These are phyloP conservation scores for Dipodascopsis uninucleata DNA, from an alignment of 805 yeast genomes.

Conservation along the genomic window DNA sequence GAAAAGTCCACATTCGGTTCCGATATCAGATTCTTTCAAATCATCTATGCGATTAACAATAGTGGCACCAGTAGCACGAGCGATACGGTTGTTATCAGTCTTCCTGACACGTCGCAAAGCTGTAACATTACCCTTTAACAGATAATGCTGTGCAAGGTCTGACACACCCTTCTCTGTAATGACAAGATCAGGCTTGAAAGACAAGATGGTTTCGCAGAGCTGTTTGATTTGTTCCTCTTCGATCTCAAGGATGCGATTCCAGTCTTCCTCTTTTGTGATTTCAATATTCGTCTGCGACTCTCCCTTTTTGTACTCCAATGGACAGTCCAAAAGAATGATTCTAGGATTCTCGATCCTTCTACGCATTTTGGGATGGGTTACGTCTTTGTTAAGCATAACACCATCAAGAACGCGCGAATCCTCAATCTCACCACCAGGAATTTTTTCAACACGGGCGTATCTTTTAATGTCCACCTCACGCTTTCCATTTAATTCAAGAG, in stretches of 20 bases:
- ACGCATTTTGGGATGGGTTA: conserved; percentile 98
- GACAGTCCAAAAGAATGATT: conserved; percentile 86
- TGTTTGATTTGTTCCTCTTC: conserved; percentile 95
- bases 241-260: conserved; percentile 90
- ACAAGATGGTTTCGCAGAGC: conserved; percentile 79
- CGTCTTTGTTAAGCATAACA: conserved; percentile 89
- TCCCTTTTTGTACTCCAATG: conserved; percentile 97
- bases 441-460: conserved; percentile 88
- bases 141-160: conserved; percentile 89
- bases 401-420: conserved; percentile 88
- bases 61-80: conserved; percentile 97
- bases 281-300: conserved; percentile 98
- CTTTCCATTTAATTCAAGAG: conserved; percentile 51
- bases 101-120: conserved; percentile 92
- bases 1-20: conserved; percentile 83
- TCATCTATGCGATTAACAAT: conserved; percentile 95
- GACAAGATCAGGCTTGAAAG: conserved; percentile 87
- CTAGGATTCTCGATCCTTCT: conserved; percentile 85
- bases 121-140: conserved; percentile 88
- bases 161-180: conserved; percentile 98
- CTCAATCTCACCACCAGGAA: conserved; percentile 96
- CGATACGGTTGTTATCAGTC: conserved; percentile 92
- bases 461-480: conserved; percentile 86
- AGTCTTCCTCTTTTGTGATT: conserved; percentile 91
- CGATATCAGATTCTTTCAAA: conserved; percentile 83